These are phyloP conservation scores for Ophiosphaerella korrae DNA, from an alignment of 2,329 filamentous ascomycete species.

Conservation along the genomic window DNA sequence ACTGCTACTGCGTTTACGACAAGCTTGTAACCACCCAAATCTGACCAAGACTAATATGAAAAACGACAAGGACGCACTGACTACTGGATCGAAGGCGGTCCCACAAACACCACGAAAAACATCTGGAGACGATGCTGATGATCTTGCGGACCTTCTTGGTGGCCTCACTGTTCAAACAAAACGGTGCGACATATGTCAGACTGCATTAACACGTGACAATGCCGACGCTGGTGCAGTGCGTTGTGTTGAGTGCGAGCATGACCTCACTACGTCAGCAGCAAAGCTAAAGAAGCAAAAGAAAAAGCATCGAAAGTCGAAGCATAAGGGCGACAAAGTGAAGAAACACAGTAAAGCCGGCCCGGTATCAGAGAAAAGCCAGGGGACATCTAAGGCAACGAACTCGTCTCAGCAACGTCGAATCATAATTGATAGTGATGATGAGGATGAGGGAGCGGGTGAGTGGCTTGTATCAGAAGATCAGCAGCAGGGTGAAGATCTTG, in stretches of 20 bases:
- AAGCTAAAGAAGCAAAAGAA: slow-evolving; percentile 46
- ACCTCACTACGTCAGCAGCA: slow-evolving; percentile 65
- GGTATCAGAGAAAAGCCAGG: slow-evolving; percentile 39
- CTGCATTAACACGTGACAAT: slow-evolving; percentile 65
- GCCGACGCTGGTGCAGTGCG: slow-evolving; percentile 58
- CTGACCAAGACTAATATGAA: slow-evolving; percentile 84
- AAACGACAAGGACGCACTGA: slow-evolving; percentile 84
- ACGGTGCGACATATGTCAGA: slow-evolving; percentile 83
- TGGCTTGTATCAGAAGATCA: slow-evolving; percentile 79
- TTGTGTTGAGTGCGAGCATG: slow-evolving; percentile 76
- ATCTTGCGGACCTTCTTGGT: slow-evolving; percentile 83
- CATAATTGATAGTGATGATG: slow-evolving; percentile 70
- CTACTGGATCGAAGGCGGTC: slow-evolving; percentile 59
- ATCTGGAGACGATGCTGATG: slow-evolving; percentile 71
- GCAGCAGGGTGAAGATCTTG: slow-evolving; percentile 64
- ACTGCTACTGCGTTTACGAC: slow-evolving; percentile 83
- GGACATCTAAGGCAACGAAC: slow-evolving; percentile 21
- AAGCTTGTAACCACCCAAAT: slow-evolving; percentile 93
- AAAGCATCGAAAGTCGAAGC: slow-evolving; percentile 53
- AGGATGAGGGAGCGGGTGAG: slow-evolving; percentile 71
- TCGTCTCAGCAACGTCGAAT: slow-evolving; percentile 46
- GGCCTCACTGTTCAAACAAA: slow-evolving; percentile 78
- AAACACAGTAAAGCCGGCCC: slow-evolving; percentile 42
- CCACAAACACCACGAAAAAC: slow-evolving; percentile 45
- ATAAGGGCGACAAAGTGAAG: slow-evolving; percentile 40